Percentiles rank a stretch among this genome's conserved stretches.
phyloP scores from a whole-genome alignment of 345 rosid species.

The Gossypium bickii region DNA sequence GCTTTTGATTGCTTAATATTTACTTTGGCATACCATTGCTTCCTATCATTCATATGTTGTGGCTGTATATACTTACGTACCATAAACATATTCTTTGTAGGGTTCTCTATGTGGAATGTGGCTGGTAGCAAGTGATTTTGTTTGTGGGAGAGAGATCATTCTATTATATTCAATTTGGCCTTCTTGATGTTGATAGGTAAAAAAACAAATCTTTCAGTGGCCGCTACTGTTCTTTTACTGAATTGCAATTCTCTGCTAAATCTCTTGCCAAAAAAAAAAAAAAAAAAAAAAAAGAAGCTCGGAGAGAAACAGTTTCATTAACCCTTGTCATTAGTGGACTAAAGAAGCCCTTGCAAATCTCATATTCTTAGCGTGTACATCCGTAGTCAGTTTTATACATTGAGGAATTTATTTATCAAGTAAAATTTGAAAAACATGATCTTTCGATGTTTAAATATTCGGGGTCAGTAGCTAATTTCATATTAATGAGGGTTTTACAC shows the following conservation, averaged over 20 bases:
- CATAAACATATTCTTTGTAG: not conserved
- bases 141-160: not conserved
- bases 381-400: not conserved
- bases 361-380: not conserved
- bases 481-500: not conserved
- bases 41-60: constrained; percentile 7
- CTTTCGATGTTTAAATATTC: not conserved
- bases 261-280: not conserved
- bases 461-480: no score
- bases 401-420: not conserved
- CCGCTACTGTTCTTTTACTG: not conserved
- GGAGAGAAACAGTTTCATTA: not conserved
- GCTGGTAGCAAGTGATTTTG: not conserved
- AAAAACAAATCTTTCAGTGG: not conserved
- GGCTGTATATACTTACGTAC: constrained; percentile 21
- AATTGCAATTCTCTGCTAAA: not conserved
- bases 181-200: constrained; percentile 20
- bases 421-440: not conserved
- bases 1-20: not conserved
- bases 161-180: constrained; percentile 2
- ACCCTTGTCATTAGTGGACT: not conserved
- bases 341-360: not conserved
- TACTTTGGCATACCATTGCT: not conserved
- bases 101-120: not conserved
- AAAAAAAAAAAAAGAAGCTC: not conserved